Base-by-base conservation (phyloP, 495 filamentous ascomycete genomes). In the Penicillium mononematosum region DNA sequence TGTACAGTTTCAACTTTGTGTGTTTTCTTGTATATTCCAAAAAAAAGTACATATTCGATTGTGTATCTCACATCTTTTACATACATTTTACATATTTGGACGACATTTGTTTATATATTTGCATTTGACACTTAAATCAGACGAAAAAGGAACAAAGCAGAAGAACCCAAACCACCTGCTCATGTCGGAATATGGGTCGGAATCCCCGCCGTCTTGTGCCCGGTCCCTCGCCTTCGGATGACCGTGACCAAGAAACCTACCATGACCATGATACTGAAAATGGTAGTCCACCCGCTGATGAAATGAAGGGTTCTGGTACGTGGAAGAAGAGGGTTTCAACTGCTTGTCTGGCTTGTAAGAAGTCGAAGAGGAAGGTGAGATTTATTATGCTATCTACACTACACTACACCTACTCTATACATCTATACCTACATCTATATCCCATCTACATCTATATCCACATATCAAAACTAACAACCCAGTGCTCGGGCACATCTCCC, bases 321-420 rank as follows among this genome's bases (percentile, higher is more conserved):
- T 68, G 68, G 62, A 78, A 78, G 62, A 79, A 75, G 55, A 64
- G 76, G 10, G 76, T 77, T 2, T 79, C 76, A 0, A 78, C 76
- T 49, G 76, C 76, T 7, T 79, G 76, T 63, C 46, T 77, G 50
- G 71, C 75, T 0, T 79, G 76, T 58, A 79, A 79, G 41, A 77
- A 77, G 58, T 79, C 76, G 0, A 79, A 79, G 58, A 67, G 76
- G 7, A 79, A 79, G 68, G 75, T 61, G 45, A 48, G 65, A 56
- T 36, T 36, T 20, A 8, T 27, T 27, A 29, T 29, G 19, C 22
- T 24, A 24, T 4, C 22, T 47, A 47, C 24, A 24, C 20, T 25
- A 44, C 17, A 4, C 22, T 43, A 19, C 9, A 36, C 41, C 34
- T 24, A 43, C 19, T 19, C n/a, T 24, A 24, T 19, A 22, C 14